phyloP scores from a whole-genome alignment of 78 protist genomes.

The Dictyostelium firmibasis region DNA sequence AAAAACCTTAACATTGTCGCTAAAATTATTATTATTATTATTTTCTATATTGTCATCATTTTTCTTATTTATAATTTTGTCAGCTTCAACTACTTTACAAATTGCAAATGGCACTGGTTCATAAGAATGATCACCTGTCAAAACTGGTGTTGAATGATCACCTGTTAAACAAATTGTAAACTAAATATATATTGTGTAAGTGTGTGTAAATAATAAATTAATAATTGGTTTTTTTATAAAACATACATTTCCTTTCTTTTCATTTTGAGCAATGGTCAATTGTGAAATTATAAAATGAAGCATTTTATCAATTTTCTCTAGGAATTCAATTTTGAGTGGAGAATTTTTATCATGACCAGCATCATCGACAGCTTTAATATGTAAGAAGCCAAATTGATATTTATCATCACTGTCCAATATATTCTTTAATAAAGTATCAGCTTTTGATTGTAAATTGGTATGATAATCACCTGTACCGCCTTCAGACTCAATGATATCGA shows the following conservation, averaged over 20 bases:
- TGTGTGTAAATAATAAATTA: too few species aligned
- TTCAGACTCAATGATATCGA: constrained; percentile 62
- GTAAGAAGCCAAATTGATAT: constrained; percentile 88
- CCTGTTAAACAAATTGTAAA: constrained; percentile 84
- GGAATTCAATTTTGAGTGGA: constrained; percentile 55
- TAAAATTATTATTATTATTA: not conserved
- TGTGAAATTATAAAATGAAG: not conserved
- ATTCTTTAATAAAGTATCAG: constrained; percentile 14
- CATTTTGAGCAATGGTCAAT: not conserved
- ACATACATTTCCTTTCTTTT: constrained; percentile 6
- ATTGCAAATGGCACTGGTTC: constrained; percentile 89
- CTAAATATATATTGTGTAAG: too few species aligned
- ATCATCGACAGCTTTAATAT: constrained; percentile 92
- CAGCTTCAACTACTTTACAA: constrained; percentile 2
- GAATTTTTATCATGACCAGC: constrained; percentile 87
- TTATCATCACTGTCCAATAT: constrained; percentile 13
- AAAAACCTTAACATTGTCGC: constrained; percentile 19
- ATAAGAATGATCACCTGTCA: constrained; percentile 85
- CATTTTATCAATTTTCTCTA: constrained; percentile 74
- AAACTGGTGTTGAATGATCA: constrained; percentile 92
- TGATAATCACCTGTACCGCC: constrained; percentile 93
- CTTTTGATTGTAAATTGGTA: constrained; percentile 86
- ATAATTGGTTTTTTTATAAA: too few species aligned
- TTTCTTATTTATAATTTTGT: not conserved
- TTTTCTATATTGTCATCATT: not conserved